Percentiles rank a stretch among this genome's conserved stretches.
Evolutionary conservation across 2,329 filamentous ascomycete genomes (phyloP).

Genomic region (Meredithiella fracta): DNA sequence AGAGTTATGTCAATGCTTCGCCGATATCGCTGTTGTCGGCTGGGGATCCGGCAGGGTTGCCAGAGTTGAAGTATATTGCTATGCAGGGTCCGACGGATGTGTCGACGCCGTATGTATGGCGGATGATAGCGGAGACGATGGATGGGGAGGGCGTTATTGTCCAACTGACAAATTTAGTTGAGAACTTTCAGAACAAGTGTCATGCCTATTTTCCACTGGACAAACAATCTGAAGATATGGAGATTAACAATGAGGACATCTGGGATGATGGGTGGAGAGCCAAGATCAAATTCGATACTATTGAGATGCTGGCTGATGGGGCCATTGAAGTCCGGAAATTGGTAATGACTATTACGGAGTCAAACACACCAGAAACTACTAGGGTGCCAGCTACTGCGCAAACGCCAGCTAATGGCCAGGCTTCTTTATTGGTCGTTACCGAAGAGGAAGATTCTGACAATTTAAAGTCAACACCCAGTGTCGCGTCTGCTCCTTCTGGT

Average conservation of each 20-base stretch:
- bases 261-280: slow-evolving; percentile 53
- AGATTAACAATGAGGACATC: slow-evolving; percentile 46
- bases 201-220: slow-evolving; percentile 66
- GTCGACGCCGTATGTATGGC: slow-evolving; percentile 73
- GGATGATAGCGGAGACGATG: slow-evolving; percentile 78
- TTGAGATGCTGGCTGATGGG: slow-evolving; percentile 38
- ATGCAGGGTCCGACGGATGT: slow-evolving; percentile 77
- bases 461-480: no score
- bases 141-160: slow-evolving; percentile 64
- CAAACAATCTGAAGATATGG: slow-evolving; percentile 34
- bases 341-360: slow-evolving; percentile 33
- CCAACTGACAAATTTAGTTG: slow-evolving; percentile 84
- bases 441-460: background rate
- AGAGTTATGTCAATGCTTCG: slow-evolving; percentile 74
- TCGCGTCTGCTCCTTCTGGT: no score
- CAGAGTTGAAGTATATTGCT: slow-evolving; percentile 57
- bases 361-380: slow-evolving; percentile 15
- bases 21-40: slow-evolving; percentile 41
- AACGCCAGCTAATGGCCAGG: background rate
- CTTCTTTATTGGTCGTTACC: background rate
- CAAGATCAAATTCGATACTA: slow-evolving; percentile 48
- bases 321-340: slow-evolving; percentile 63
- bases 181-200: slow-evolving; percentile 66
- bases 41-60: slow-evolving; percentile 21
- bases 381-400: no score